phyloP scores from a whole-genome alignment of 768 basidiomycete genomes.

The Auriscalpium orientale region DNA sequence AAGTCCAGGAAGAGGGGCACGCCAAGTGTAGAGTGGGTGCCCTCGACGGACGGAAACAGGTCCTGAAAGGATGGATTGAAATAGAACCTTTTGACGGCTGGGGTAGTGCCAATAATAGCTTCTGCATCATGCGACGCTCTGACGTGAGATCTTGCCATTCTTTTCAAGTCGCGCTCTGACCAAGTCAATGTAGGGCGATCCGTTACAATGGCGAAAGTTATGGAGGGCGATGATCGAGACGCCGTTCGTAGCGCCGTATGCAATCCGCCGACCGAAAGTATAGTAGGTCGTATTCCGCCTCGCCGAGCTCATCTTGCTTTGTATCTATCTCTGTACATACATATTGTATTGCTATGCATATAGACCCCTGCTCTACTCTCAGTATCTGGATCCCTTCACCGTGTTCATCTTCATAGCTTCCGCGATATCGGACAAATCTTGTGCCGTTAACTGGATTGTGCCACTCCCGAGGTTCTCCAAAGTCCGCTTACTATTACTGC shows the following conservation, averaged over 20 bases:
- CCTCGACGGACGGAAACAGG: slow-evolving; percentile 52
- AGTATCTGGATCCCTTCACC: slow-evolving; percentile 9
- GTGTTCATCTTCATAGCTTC: slow-evolving; percentile 21
- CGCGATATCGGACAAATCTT: slow-evolving; percentile 33
- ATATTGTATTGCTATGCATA: not conserved
- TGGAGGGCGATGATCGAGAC: slow-evolving; percentile 60
- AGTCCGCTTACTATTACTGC: slow-evolving; percentile 33
- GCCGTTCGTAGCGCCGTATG: slow-evolving; percentile 48
- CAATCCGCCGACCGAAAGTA: slow-evolving; percentile 23
- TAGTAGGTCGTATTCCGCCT: too few relatives aligned
- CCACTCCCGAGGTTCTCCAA: slow-evolving; percentile 35
- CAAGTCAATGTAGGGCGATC: slow-evolving; percentile 49
- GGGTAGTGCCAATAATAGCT: slow-evolving; percentile 42
- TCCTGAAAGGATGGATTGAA: slow-evolving; percentile 69
- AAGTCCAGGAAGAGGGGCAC: slow-evolving; percentile 23
- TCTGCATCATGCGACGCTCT: slow-evolving; percentile 65
- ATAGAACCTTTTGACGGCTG: slow-evolving; percentile 52
- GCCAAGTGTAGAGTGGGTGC: slow-evolving; percentile 47
- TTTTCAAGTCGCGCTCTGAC: not conserved
- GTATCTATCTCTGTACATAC: not conserved
- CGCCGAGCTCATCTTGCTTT: not conserved
- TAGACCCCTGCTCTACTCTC: not conserved
- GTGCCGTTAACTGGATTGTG: slow-evolving; percentile 25
- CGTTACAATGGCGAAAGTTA: slow-evolving; percentile 69
- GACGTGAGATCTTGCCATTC: slow-evolving; percentile 34